Base-by-base conservation (phyloP, 495 filamentous ascomycete genomes). In the Ascobolus immersus region DNA sequence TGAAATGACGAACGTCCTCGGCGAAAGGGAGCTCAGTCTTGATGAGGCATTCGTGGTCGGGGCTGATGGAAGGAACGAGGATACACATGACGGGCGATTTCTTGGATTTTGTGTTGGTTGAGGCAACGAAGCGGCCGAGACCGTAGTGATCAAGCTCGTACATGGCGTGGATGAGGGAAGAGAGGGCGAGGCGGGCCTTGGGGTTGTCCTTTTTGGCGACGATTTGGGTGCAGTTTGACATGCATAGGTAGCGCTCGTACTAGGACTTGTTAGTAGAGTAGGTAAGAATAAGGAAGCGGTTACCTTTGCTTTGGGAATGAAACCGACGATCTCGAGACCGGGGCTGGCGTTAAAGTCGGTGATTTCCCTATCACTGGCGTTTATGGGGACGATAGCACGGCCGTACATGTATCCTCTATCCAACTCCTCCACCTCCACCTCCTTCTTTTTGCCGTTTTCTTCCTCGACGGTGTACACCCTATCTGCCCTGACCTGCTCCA, bases 361-460 rank as follows among this genome's bases (percentile, higher is more conserved):
- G 32, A 91, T 62, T 30, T 77, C 72, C 40, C 73, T 60, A 39
- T 99, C 89, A 1, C 72, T 71, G 39, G 76, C 71, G 42, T 64
- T 74, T 43, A 99, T 90, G 40, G 73, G 72, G 1, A 94, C 82
- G 1, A 77, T 78, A 1, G 84, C 92, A 24, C 78, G 64, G 34
- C 89, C 89, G 52, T 94, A 99, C 44, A 77, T 73, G 46, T 86
- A 99, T 0, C 89, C 89, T 47, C 78, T 90, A 21, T 77, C 81
- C 22, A 94, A 60, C 21, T 86, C 71, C 9, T 89, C 81, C 20
- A 66, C 67, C 6, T 72, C 67, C 20, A 99, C 72, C 33, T 93
- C 81, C 35, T 62, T 61, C 54, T 89, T 94, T 4, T 77, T 76
- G 20, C 79, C 79, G 2, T 71, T 65, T 9, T 65, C 70, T 22